Percentiles rank a stretch among this genome's conserved stretches.
These are phyloP conservation scores for Fusarium sp. DNA, from an alignment of 2,329 filamentous ascomycete genomes.

Conservation along the genomic window DNA sequence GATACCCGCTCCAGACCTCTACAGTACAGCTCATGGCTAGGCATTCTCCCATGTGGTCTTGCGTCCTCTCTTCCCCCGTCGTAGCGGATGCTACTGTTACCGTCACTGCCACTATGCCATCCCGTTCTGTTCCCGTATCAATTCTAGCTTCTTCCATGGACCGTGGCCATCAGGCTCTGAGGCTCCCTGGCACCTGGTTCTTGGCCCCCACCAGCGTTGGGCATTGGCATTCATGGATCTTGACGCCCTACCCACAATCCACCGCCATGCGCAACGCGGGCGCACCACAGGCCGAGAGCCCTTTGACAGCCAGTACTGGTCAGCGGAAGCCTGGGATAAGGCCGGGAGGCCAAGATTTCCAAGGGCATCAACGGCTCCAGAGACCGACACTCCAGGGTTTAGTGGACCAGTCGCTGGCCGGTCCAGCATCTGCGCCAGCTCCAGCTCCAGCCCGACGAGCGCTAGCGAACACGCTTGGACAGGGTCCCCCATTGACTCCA, in stretches of 20 bases:
- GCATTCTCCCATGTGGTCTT: constrained; percentile 20
- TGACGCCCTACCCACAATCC: constrained; percentile 39
- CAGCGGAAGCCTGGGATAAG: constrained; percentile 34
- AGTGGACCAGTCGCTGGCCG: constrained; percentile 34
- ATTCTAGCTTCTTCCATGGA: constrained; percentile 43
- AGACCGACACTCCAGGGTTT: constrained; percentile 24
- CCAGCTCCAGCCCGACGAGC: constrained; percentile 44
- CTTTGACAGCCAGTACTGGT: constrained; percentile 35
- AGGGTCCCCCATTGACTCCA: constrained; percentile 37
- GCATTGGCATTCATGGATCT: constrained; percentile 38
- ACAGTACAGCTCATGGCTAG: constrained; percentile 11
- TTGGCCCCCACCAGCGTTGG: constrained; percentile 42
- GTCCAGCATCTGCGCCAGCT: constrained; percentile 41
- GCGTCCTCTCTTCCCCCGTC: constrained; percentile 10
- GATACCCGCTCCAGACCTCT: constrained; percentile 23
- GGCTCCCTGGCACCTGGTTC: constrained; percentile 36
- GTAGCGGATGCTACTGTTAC: constrained; percentile 28
- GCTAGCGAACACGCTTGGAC: constrained; percentile 40
- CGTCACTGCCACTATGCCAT: constrained; percentile 13
- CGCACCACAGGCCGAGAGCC: constrained; percentile 20
- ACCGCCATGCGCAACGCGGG: constrained; percentile 21
- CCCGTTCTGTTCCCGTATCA: constrained; percentile 19
- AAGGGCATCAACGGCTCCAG: constrained; percentile 31
- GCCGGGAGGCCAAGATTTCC: constrained; percentile 33
- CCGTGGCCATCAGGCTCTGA: constrained; percentile 29